Evolutionary conservation across 768 basidiomycete genomes (phyloP).

Genomic region (Pulveroboletus frians): DNA sequence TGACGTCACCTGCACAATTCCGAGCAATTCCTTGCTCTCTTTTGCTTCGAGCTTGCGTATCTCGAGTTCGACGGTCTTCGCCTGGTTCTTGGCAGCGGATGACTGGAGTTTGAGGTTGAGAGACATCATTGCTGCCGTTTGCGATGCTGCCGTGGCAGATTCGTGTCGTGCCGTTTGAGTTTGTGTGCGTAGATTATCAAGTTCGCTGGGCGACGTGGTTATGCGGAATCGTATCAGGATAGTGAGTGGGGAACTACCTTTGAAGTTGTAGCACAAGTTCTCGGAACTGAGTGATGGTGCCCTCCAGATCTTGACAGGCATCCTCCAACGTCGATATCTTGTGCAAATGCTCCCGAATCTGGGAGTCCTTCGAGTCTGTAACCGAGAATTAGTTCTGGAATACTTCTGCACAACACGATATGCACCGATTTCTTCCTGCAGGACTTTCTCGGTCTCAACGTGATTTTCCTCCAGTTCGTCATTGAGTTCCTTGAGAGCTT

Average conservation of each 20-base stretch:
- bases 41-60: conserved; percentile 77
- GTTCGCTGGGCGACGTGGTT: conserved; percentile 52
- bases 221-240: conserved; percentile 7
- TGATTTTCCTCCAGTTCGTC: conserved; percentile 98
- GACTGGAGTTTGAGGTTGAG: conserved; percentile 93
- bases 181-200: conserved; percentile 76
- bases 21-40: conserved; percentile 74
- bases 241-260: conserved; percentile 40
- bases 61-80: conserved; percentile 85
- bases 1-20: conserved; percentile 68
- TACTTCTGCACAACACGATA: not conserved
- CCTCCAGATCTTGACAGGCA: conserved; percentile 76
- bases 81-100: conserved; percentile 85
- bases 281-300: conserved; percentile 86
- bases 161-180: conserved; percentile 82
- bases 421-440: conserved; percentile 86
- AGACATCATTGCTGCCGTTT: conserved; percentile 91
- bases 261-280: conserved; percentile 85
- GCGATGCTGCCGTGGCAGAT: conserved; percentile 76
- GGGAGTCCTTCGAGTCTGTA: conserved; percentile 63
- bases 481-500: conserved; percentile 90
- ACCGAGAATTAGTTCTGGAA: not conserved
- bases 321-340: conserved; percentile 73
- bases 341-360: conserved; percentile 60
- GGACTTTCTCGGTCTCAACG: conserved; percentile 82